Percentiles rank a stretch among this genome's conserved stretches.
phyloP scores from a whole-genome alignment of 1,284 basidiomycete species.

The Moesziomyces aphidis region DNA sequence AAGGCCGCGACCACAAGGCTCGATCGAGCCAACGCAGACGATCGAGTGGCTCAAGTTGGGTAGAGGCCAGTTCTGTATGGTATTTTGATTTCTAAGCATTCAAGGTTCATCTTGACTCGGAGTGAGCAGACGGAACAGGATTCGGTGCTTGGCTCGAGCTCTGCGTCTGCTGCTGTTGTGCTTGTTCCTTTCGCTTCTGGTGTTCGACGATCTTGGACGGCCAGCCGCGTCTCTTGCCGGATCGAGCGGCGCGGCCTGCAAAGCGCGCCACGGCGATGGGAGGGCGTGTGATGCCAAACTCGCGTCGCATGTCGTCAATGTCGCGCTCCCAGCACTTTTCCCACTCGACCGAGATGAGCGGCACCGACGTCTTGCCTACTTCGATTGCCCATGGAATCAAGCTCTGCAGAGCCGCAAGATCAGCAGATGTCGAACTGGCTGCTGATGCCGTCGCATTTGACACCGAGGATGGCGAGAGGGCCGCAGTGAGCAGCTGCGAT shows the following conservation, averaged over 20 bases:
- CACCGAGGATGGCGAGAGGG: constrained; percentile 7
- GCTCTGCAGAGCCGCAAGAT: constrained; percentile 33
- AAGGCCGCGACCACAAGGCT: too few relatives aligned
- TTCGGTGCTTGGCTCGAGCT: background rate
- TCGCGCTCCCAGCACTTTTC: constrained; percentile 91
- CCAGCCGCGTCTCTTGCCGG: constrained; percentile 54
- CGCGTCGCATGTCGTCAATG: constrained; percentile 80
- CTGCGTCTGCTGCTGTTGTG: constrained; percentile 13
- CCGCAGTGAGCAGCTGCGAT: constrained; percentile 25
- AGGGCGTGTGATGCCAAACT: constrained; percentile 76
- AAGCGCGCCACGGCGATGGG: constrained; percentile 58
- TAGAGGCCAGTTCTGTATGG: too few relatives aligned
- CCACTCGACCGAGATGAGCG: constrained; percentile 93
- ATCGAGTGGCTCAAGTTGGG: too few relatives aligned
- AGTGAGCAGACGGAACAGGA: background rate
- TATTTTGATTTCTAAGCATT: too few relatives aligned
- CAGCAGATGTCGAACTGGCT: constrained; percentile 1
- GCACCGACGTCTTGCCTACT: constrained; percentile 78
- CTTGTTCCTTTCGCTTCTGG: constrained; percentile 28
- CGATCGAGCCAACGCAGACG: too few relatives aligned
- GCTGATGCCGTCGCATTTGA: constrained; percentile 1
- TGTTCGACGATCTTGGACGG: constrained; percentile 58
- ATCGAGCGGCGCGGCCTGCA: constrained; percentile 27
- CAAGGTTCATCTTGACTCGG: background rate
- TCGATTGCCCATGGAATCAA: constrained; percentile 77